A percentile compares a stretch with the other conserved stretches of the same genome.
Conservation (phyloP, 2,329 filamentous ascomycete species). For the Verruconis gallopava region DNA sequence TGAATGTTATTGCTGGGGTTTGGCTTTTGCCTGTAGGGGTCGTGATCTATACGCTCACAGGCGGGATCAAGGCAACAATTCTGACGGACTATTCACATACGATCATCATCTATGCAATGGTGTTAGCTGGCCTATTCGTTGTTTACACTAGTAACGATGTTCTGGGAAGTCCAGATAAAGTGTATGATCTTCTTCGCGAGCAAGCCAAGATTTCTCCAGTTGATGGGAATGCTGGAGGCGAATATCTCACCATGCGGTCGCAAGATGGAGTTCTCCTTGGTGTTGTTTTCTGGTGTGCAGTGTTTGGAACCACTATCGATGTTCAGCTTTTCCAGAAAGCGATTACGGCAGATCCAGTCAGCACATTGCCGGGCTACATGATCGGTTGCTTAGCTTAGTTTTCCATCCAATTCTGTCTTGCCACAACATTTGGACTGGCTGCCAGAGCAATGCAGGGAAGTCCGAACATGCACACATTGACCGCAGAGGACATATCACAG, state of each 20-base stretch:
- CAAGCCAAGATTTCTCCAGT: slow-evolving; percentile 15
- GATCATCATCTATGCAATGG: slow-evolving; percentile 16
- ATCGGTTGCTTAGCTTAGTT: slow-evolving; percentile 17
- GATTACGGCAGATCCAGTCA: slow-evolving; percentile 16
- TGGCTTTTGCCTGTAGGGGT: slow-evolving; percentile 18
- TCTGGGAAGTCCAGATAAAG: slow-evolving; percentile 14
- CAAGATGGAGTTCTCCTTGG: slow-evolving; percentile 16
- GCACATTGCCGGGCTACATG: slow-evolving; percentile 15
- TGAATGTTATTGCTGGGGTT: slow-evolving; percentile 15
- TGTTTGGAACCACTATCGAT: slow-evolving; percentile 17
- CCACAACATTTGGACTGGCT: slow-evolving; percentile 17
- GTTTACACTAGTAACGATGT: slow-evolving; percentile 13
- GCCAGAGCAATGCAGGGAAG: slow-evolving; percentile 16
- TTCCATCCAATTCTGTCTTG: slow-evolving; percentile 14
- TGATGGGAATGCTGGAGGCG: slow-evolving; percentile 17
- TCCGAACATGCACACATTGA: slow-evolving; percentile 15
- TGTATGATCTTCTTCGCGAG: slow-evolving; percentile 17
- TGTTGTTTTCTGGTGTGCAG: slow-evolving; percentile 14
- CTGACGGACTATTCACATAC: slow-evolving; percentile 15
- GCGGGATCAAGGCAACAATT: slow-evolving; percentile 18
- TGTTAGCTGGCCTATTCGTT: slow-evolving; percentile 14
- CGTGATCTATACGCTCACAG: slow-evolving; percentile 17
- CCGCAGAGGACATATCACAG: slow-evolving; percentile 13
- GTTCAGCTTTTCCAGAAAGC: slow-evolving; percentile 16
- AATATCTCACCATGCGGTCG: slow-evolving; percentile 16